Evolutionary conservation across 805 yeast species (phyloP).

Genomic region (Candida verbasci): DNA sequence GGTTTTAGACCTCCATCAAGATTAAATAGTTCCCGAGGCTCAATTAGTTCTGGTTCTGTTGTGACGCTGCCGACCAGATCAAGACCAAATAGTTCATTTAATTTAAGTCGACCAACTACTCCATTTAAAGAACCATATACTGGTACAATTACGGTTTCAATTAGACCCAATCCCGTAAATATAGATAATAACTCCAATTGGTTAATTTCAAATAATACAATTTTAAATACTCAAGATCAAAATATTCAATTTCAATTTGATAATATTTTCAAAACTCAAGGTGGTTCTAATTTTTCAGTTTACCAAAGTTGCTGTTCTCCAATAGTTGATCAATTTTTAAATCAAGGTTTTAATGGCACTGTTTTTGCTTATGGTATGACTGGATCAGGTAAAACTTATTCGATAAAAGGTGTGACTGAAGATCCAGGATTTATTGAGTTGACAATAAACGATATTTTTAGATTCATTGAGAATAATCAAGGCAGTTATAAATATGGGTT

Average conservation of each 20-base stretch:
- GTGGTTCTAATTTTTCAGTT: conserved; percentile 54
- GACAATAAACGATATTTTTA: conserved; percentile 59
- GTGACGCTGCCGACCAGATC: conserved; percentile 19
- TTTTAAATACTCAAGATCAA: conserved; percentile 48
- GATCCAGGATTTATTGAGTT: conserved; percentile 69
- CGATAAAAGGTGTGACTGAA: conserved; percentile 71
- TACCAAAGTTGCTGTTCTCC: conserved; percentile 53
- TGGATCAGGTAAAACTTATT: conserved; percentile 94
- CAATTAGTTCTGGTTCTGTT: conserved; percentile 26
- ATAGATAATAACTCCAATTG: conserved; percentile 33
- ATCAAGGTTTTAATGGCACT: conserved; percentile 79
- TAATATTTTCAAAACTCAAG: conserved; percentile 70
- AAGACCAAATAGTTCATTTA: conserved; percentile 34
- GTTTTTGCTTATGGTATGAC: conserved; percentile 97
- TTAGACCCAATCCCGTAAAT: conserved; percentile 68
- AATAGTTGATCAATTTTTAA: conserved; percentile 49
- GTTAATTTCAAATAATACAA: conserved; percentile 41
- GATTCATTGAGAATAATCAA: conserved; percentile 30
- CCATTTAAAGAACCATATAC: conserved; percentile 47
- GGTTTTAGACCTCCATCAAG: conserved; percentile 19
- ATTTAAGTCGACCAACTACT: conserved; percentile 32
- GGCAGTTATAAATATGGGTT: conserved; percentile 35
- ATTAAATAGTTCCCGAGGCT: conserved; percentile 8
- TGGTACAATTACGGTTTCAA: conserved; percentile 72
- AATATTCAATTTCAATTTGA: conserved; percentile 69